Conservation (phyloP, 1,284 basidiomycete genomes). For the Xanthoconium separans region DNA sequence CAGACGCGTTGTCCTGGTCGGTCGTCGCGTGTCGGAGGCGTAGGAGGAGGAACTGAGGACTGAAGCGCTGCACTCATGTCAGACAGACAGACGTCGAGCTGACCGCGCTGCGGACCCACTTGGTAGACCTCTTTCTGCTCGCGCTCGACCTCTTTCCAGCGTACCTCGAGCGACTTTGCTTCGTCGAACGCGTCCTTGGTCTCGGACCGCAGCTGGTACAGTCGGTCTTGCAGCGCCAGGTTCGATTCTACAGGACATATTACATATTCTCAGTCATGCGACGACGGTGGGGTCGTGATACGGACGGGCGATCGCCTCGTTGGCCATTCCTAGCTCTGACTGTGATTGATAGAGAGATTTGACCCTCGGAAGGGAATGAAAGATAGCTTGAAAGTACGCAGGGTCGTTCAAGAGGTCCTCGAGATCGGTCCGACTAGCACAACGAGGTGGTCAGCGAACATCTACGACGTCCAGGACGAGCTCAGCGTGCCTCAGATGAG, state of each 20-base stretch:
- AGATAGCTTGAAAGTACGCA: slow-evolving; percentile 82
- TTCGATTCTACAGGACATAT: slow-evolving; percentile 52
- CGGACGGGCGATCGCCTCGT: slow-evolving; percentile 82
- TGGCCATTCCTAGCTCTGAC: slow-evolving; percentile 75
- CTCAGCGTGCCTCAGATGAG: slow-evolving; percentile 60
- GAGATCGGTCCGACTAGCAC: slow-evolving; percentile 74
- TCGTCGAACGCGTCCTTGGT: slow-evolving; percentile 85
- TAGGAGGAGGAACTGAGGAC: slow-evolving; percentile 82
- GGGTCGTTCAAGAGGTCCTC: slow-evolving; percentile 83
- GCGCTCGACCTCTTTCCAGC: slow-evolving; percentile 83
- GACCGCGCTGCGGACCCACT: slow-evolving; percentile 42
- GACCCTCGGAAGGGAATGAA: slow-evolving; percentile 76
- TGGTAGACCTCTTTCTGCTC: slow-evolving; percentile 87
- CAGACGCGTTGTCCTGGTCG: slow-evolving; percentile 86
- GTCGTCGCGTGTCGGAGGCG: slow-evolving; percentile 83
- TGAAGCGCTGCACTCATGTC: slow-evolving; percentile 61
- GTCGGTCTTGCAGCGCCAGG: slow-evolving; percentile 66
- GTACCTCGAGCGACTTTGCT: slow-evolving; percentile 73
- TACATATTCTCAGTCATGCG: slow-evolving; percentile 11
- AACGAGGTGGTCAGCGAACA: slow-evolving; percentile 7
- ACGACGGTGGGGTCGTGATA: slow-evolving; percentile 15
- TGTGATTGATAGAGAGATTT: slow-evolving; percentile 74
- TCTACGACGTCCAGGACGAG: slow-evolving; percentile 3
- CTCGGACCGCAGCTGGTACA: slow-evolving; percentile 73
- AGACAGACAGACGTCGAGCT: slow-evolving; percentile 7